A percentile compares a stretch with the other conserved stretches of the same genome.
Conservation (phyloP, 2,329 filamentous ascomycete genomes). For the Cladosporium sphaerospermum region DNA sequence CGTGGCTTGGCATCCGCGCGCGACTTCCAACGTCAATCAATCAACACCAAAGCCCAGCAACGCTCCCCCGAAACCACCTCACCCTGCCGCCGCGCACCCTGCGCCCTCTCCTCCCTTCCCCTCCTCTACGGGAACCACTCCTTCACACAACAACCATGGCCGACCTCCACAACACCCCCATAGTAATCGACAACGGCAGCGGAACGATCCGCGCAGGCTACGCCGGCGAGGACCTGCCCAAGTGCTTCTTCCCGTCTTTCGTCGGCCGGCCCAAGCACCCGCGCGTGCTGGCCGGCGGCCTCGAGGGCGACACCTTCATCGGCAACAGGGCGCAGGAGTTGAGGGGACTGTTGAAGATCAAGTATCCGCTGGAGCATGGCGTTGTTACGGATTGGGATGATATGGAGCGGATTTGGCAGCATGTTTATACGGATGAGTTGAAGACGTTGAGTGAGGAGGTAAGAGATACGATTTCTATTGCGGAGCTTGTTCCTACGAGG, state of each 20-base stretch:
- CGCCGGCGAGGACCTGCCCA: conserved; percentile 89
- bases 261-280: conserved; percentile 94
- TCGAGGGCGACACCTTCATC: conserved; percentile 97
- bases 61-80: background rate
- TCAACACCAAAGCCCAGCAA: background rate
- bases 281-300: conserved; percentile 86
- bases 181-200: conserved; percentile 98
- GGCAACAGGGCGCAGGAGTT: conserved; percentile 86
- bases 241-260: conserved; percentile 96
- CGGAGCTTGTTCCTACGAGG: background rate
- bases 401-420: conserved; percentile 99
- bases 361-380: conserved; percentile 91
- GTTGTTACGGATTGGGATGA: conserved; percentile 99
- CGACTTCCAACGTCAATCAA: conserved; percentile 1
- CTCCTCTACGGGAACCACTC: background rate
- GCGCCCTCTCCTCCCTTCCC: background rate
- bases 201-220: conserved; percentile 96
- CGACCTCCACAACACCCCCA: conserved; percentile 91
- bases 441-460: conserved; percentile 98
- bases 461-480: conserved; percentile 15
- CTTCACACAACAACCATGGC: conserved; percentile 41
- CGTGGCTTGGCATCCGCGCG: background rate
- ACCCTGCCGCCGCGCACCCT: background rate
- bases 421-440: conserved; percentile 90
- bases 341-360: conserved; percentile 88